A percentile compares a stretch with the other conserved stretches of the same genome.
Conservation (phyloP, 1,284 basidiomycete species). For the Ustilago vetiveriae region DNA sequence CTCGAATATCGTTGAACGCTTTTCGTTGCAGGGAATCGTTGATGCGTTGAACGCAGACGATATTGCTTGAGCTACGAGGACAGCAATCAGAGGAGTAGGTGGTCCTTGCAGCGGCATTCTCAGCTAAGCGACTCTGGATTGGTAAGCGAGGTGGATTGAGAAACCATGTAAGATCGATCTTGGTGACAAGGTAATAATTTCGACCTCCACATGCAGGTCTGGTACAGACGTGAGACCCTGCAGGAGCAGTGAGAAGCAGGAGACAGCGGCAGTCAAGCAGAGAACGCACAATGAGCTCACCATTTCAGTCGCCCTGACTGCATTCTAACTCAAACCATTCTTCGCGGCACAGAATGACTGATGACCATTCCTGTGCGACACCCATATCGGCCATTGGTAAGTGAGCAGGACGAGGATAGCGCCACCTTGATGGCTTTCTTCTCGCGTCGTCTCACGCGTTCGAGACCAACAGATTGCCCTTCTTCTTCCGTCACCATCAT, state of each 20-base stretch:
- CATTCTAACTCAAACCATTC: neutral
- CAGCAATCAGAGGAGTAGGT: too few species aligned
- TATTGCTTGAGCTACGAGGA: too few species aligned
- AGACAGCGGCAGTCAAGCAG: neutral
- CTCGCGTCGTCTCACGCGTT: constrained; percentile 8
- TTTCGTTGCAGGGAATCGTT: too few species aligned
- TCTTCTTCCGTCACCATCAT: neutral
- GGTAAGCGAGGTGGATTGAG: constrained; percentile 12
- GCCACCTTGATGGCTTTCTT: neutral
- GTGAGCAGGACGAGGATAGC: neutral
- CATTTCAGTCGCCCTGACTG: too few species aligned
- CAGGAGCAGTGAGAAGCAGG: too few species aligned
- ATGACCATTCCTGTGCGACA: neutral
- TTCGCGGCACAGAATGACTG: neutral
- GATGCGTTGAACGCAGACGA: too few species aligned
- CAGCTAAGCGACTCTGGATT: constrained; percentile 31
- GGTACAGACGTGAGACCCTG: constrained; percentile 31
- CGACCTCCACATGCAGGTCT: constrained; percentile 22
- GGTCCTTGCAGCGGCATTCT: constrained; percentile 17
- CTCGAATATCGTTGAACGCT: neutral
- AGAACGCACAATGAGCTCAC: constrained; percentile 41
- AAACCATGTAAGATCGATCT: neutral
- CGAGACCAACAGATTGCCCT: constrained; percentile 6
- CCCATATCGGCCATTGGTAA: neutral
- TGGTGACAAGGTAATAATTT: neutral